Evolutionary conservation across 495 filamentous ascomycete genomes (phyloP).

Genomic region (Podospora anserina): DNA sequence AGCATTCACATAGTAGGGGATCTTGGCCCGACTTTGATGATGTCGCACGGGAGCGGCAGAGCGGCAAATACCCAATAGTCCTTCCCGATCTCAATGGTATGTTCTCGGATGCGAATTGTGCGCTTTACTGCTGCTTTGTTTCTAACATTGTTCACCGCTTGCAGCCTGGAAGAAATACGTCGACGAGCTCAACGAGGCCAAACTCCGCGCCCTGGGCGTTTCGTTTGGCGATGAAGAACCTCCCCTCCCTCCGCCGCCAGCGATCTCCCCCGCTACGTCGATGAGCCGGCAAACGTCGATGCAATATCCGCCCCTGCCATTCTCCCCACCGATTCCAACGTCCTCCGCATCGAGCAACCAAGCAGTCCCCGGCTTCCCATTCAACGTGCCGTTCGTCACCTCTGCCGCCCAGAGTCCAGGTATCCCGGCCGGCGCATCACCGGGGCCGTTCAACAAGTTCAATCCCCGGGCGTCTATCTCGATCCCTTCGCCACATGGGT

Average conservation of each 20-base stretch:
- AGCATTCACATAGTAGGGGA: constrained; percentile 62
- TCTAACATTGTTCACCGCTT: background rate
- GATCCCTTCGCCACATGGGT: constrained; percentile 48
- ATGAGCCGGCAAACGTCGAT: constrained; percentile 61
- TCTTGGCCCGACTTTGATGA: constrained; percentile 69
- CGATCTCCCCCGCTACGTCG: constrained; percentile 49
- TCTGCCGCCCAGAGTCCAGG: constrained; percentile 57
- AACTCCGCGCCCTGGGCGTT: constrained; percentile 85
- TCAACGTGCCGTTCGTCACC: constrained; percentile 53
- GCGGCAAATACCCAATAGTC: constrained; percentile 56
- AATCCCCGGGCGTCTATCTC: constrained; percentile 55
- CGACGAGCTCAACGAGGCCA: constrained; percentile 76
- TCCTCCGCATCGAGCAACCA: constrained; percentile 62
- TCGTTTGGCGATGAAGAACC: constrained; percentile 69
- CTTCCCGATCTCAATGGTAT: constrained; percentile 68
- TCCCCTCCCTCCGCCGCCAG: constrained; percentile 50
- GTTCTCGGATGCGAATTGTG: constrained; percentile 4
- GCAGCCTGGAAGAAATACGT: constrained; percentile 83
- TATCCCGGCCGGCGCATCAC: constrained; percentile 49
- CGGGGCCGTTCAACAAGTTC: constrained; percentile 56
- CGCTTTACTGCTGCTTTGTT: background rate
- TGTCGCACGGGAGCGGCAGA: constrained; percentile 50
- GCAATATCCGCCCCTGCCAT: constrained; percentile 60
- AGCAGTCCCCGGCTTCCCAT: constrained; percentile 56
- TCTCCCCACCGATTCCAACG: constrained; percentile 71